Evolutionary conservation across 148 eudicot genomes (phyloP).

Genomic region (Cornus controversa): DNA sequence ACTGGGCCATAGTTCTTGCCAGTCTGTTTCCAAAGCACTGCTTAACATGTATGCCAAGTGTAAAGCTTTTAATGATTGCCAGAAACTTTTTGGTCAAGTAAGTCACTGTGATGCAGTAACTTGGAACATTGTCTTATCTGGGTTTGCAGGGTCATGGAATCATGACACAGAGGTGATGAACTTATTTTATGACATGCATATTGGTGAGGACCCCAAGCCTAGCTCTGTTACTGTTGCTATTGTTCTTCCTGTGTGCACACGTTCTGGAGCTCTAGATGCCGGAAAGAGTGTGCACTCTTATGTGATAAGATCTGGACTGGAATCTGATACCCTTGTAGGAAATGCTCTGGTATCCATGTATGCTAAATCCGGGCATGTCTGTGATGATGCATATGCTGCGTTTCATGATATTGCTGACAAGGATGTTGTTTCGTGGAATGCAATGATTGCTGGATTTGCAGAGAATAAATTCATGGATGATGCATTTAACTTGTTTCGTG

Average conservation of each 20-base stretch:
- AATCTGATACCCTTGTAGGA: slow-evolving; percentile 58
- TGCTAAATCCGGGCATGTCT: slow-evolving; percentile 53
- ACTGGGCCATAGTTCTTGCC: slow-evolving; percentile 60
- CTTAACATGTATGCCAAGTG: slow-evolving; percentile 77
- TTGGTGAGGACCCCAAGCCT: slow-evolving; percentile 29
- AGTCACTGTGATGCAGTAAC: slow-evolving; percentile 39
- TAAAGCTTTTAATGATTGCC: slow-evolving; percentile 49
- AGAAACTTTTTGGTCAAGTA: slow-evolving; percentile 40
- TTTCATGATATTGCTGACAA: slow-evolving; percentile 49
- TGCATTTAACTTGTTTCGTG: slow-evolving; percentile 47
- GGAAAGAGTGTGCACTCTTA: slow-evolving; percentile 59
- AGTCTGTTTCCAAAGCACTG: slow-evolving; percentile 51
- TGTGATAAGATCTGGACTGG: slow-evolving; percentile 53
- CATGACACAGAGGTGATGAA: slow-evolving; percentile 52
- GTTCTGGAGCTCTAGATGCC: slow-evolving; percentile 28
- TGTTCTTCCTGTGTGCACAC: slow-evolving; percentile 60
- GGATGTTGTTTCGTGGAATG: slow-evolving; percentile 81
- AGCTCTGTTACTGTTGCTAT: slow-evolving; percentile 60
- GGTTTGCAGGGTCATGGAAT: slow-evolving; percentile 47
- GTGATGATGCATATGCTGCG: slow-evolving; percentile 43
- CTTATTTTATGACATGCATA: slow-evolving; percentile 45
- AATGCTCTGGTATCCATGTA: slow-evolving; percentile 75
- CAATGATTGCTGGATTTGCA: slow-evolving; percentile 58
- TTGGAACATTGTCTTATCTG: slow-evolving; percentile 74
- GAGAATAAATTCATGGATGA: slow-evolving; percentile 46